These are phyloP conservation scores for Colletotrichum trifolii DNA, from an alignment of 2,329 filamentous ascomycete species.

Conservation along the genomic window DNA sequence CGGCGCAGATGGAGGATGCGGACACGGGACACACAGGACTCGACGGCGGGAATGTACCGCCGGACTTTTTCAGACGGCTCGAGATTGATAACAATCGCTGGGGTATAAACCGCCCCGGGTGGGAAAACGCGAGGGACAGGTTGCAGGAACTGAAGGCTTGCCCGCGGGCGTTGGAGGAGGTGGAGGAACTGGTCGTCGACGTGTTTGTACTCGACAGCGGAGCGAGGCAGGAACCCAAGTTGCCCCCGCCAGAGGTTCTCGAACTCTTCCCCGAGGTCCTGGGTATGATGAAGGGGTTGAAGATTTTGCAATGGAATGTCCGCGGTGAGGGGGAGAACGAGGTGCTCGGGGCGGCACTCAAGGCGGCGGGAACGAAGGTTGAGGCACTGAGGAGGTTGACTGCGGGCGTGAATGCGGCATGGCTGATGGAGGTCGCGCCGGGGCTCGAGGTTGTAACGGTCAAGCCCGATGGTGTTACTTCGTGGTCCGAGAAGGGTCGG, in stretches of 20 bases:
- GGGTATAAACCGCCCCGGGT: not conserved
- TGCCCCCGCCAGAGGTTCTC: not conserved
- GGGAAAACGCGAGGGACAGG: not conserved
- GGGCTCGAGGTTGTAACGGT: not conserved
- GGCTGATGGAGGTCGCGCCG: not conserved
- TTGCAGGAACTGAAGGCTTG: slow-evolving; percentile 3
- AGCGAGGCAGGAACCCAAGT: not conserved
- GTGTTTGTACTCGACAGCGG: not conserved
- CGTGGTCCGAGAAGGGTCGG: not conserved
- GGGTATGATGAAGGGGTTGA: not conserved
- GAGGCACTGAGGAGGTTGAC: not conserved
- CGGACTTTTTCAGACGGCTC: not conserved
- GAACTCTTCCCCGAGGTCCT: not conserved
- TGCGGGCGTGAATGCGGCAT: not conserved
- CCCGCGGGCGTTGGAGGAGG: not conserved
- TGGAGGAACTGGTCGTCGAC: not conserved
- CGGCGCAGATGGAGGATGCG: not conserved
- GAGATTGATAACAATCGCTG: slow-evolving; percentile 1
- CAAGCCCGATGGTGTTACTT: not conserved
- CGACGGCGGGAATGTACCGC: rapidly evolving
- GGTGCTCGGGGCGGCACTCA: not conserved
- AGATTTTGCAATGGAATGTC: slow-evolving; percentile 9
- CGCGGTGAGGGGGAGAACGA: not conserved
- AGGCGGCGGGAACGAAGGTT: not conserved
- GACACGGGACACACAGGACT: not conserved